A percentile compares a stretch with the other conserved stretches of the same genome.
Evolutionary conservation across 1,284 basidiomycete genomes (phyloP).

Genomic region (Tetrapyrgos nigripes): DNA sequence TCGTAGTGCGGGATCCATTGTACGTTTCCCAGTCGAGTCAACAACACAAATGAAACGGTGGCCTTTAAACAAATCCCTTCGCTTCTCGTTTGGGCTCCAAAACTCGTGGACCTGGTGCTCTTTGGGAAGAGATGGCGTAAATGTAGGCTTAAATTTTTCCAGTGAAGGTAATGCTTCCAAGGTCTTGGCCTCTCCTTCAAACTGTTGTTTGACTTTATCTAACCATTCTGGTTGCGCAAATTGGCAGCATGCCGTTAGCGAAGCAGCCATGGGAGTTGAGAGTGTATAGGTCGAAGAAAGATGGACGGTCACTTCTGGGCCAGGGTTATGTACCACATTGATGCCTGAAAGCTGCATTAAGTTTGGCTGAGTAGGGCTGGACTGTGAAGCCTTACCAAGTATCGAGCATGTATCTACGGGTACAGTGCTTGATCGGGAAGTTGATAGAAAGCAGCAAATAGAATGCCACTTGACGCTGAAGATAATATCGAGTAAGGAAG

Average conservation of each 20-base stretch:
- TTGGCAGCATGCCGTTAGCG: slow-evolving; percentile 59
- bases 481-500: slow-evolving; percentile 6
- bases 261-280: slow-evolving; percentile 55
- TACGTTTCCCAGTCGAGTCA: slow-evolving; percentile 60
- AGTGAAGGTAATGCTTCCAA: slow-evolving; percentile 53
- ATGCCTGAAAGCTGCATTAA: slow-evolving; percentile 49
- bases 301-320: slow-evolving; percentile 63
- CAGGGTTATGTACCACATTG: slow-evolving; percentile 51
- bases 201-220: slow-evolving; percentile 54
- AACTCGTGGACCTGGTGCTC: slow-evolving; percentile 55
- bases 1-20: slow-evolving; percentile 51
- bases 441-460: slow-evolving; percentile 55
- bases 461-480: slow-evolving; percentile 59
- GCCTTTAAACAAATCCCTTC: slow-evolving; percentile 55
- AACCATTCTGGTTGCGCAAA: slow-evolving; percentile 73
- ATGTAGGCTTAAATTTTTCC: slow-evolving; percentile 62
- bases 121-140: slow-evolving; percentile 53
- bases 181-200: slow-evolving; percentile 36
- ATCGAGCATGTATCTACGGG: slow-evolving; percentile 53
- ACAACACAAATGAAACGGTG: slow-evolving; percentile 65
- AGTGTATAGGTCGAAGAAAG: slow-evolving; percentile 55
- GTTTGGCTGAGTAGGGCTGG: background rate
- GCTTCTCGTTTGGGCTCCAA: slow-evolving; percentile 71
- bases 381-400: slow-evolving; percentile 49
- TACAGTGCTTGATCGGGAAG: slow-evolving; percentile 22